Percentiles rank a stretch among this genome's conserved stretches.
Evolutionary conservation across 2,329 filamentous ascomycete genomes (phyloP).

Genomic region (Zymoseptoria ardabiliae): DNA sequence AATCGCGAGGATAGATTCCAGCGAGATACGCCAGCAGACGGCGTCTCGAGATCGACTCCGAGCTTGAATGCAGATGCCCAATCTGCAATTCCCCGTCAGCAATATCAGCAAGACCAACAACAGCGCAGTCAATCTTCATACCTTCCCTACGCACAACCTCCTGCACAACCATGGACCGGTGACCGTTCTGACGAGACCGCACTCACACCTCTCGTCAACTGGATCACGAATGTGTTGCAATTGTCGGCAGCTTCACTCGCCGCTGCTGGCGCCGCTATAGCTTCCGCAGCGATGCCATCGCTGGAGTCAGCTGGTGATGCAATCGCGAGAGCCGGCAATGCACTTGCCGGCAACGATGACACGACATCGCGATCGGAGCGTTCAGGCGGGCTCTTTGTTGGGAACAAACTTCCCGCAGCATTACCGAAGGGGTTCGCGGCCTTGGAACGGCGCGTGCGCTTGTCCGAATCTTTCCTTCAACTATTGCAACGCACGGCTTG

Average conservation of each 20-base stretch:
- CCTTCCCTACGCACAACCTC: conserved; percentile 2
- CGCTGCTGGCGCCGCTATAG: conserved; percentile 11
- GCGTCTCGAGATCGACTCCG: neutral
- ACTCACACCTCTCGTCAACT: conserved; percentile 16
- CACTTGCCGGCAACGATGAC: conserved; percentile 12
- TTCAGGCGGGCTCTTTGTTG: conserved; percentile 11
- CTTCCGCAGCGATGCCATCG: conserved; percentile 3
- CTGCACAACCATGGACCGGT: neutral
- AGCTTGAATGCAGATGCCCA: neutral
- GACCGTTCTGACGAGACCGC: conserved; percentile 3
- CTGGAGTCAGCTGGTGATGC: neutral
- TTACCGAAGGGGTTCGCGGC: conserved; percentile 27
- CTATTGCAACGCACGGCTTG: conserved; percentile 28
- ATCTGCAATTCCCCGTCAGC: neutral
- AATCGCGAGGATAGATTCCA: conserved; percentile 23
- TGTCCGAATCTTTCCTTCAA: conserved; percentile 23
- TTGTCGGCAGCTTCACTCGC: conserved; percentile 14
- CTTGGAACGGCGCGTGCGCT: conserved; percentile 21
- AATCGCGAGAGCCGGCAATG: conserved; percentile 3
- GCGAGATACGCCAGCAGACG: neutral
- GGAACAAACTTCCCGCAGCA: conserved; percentile 22
- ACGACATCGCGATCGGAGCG: neutral
- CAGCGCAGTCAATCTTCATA: neutral
- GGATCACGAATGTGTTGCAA: conserved; percentile 19
- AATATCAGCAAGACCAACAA: conserved; percentile 1